Percentiles rank a stretch among this genome's conserved stretches.
These are phyloP conservation scores for Penicillium sp. DNA, from an alignment of 2,329 filamentous ascomycete species.

Conservation along the genomic window DNA sequence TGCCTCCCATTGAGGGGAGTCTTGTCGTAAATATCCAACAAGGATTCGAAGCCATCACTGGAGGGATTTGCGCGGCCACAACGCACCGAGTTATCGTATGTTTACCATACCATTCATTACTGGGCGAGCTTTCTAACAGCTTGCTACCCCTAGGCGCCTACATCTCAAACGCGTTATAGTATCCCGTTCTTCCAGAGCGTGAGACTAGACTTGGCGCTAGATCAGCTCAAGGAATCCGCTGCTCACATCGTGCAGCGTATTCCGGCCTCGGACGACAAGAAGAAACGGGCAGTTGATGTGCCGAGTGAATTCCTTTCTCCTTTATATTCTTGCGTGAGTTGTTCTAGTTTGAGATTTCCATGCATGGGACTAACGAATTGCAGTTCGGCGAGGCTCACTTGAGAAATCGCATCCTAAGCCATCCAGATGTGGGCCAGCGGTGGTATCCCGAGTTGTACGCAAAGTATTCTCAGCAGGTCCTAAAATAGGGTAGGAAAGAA, in stretches of 20 bases:
- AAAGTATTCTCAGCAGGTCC: slow-evolving; percentile 26
- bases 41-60: slow-evolving; percentile 56
- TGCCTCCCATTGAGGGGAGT: slow-evolving; percentile 41
- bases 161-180: slow-evolving; percentile 36
- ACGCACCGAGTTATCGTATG: slow-evolving; percentile 37
- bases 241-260: slow-evolving; percentile 31
- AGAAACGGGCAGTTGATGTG: slow-evolving; percentile 33
- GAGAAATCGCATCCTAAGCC: slow-evolving; percentile 36
- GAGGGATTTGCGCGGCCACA: slow-evolving; percentile 50
- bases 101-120: not conserved
- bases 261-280: slow-evolving; percentile 28
- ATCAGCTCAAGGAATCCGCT: slow-evolving; percentile 33
- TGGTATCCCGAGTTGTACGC: slow-evolving; percentile 36
- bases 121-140: not conserved
- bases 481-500: slow-evolving; percentile 7
- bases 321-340: slow-evolving; percentile 33
- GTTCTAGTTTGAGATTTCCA: accelerated
- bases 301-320: slow-evolving; percentile 38
- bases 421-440: slow-evolving; percentile 34
- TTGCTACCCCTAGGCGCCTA: slow-evolving; percentile 33
- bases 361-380: not conserved
- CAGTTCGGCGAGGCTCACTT: slow-evolving; percentile 38
- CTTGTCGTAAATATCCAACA: slow-evolving; percentile 51
- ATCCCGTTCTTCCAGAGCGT: slow-evolving; percentile 58
- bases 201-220: slow-evolving; percentile 48